Evolutionary conservation across 371 early-diverging fungal genomes (phyloP), one percentile per base, ranked within the genome.

Genomic region (Mucor velutinosus): DNA sequence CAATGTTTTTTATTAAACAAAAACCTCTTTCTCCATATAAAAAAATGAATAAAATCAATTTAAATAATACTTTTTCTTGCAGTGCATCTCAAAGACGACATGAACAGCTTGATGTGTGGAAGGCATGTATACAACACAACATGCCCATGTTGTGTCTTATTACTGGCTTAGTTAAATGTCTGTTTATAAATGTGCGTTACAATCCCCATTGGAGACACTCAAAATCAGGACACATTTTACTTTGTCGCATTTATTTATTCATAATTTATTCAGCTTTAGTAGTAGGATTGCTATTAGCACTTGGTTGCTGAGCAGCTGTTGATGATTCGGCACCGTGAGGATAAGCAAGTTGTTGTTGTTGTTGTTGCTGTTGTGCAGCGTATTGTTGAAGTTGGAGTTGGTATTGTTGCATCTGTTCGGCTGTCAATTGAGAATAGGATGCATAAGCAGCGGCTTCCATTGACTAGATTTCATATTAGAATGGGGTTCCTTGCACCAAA

Each of bases 361-460:
- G 69, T 29, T 63, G 69, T 29, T 70, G 72, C 30, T 67, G 72
- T 49, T 67, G 67, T 23, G 59, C 64, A 41, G 68, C 69, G 45
- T 60, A 64, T 47, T 72, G 72, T 25, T 72, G 72, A 25, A 65
- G 58, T 53, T 72, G 72, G 41, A 67, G 53, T 49, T 71, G 72
- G 47, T 67, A 71, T 12, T 71, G 64, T 21, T 71, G 72, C 39
- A 71, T 63, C 39, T 71, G 72, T 11, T 71, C 72, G 29, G 62
- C 35, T 33, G 64, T 67, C 23, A 71, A 71, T 39, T 66, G 56
- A 19, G 59, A 30, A 56, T 60, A 61, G 32, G 47, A 47, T 27
- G 66, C 53, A 53, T 47, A 27, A 15, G 58, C 29, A 47, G 57
- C 35, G 27, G 51, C 51, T 23, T 62, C 58, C 57, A 62, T 57